Percentiles rank a stretch among this genome's conserved stretches.
These are phyloP conservation scores for Corynespora cassiicola DNA, from an alignment of 2,329 filamentous ascomycete species.

Conservation along the genomic window DNA sequence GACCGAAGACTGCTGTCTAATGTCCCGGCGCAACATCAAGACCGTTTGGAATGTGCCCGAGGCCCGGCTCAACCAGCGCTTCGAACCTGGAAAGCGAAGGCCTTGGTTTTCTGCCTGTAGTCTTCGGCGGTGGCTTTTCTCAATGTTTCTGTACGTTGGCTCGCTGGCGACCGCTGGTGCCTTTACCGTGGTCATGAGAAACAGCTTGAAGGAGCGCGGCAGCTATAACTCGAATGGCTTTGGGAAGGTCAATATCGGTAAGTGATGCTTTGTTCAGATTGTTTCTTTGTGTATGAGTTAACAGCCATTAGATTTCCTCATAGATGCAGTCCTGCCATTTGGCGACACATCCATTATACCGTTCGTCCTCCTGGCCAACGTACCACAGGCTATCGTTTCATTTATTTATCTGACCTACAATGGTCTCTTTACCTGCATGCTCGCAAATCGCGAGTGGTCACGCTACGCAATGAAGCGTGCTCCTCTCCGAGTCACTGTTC, in stretches of 20 bases:
- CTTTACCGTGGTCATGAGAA: constrained; percentile 1
- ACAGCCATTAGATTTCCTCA: constrained; percentile 4
- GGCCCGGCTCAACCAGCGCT: constrained; percentile 4
- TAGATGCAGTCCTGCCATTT: constrained; percentile 4
- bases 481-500: constrained; percentile 44
- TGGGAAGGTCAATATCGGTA: constrained; percentile 8
- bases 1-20: constrained; percentile 20
- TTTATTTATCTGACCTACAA: constrained; percentile 56
- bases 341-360: constrained; percentile 7
- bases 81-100: constrained; percentile 1
- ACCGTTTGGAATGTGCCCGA: constrained; percentile 4
- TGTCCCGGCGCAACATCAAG: constrained; percentile 9
- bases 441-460: constrained; percentile 56
- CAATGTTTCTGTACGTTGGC: constrained; percentile 10
- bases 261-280: not conserved
- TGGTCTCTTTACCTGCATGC: constrained; percentile 54
- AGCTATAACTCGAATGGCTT: constrained; percentile 6
- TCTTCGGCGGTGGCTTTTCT: constrained; percentile 10
- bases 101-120: constrained; percentile 11
- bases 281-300: not conserved
- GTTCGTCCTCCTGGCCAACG: constrained; percentile 51
- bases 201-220: not conserved
- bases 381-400: constrained; percentile 54
- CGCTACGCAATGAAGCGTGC: constrained; percentile 37
- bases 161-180: constrained; percentile 3